Conservation (phyloP, 257 asterid species). For the Solanum chiquidenum region DNA sequence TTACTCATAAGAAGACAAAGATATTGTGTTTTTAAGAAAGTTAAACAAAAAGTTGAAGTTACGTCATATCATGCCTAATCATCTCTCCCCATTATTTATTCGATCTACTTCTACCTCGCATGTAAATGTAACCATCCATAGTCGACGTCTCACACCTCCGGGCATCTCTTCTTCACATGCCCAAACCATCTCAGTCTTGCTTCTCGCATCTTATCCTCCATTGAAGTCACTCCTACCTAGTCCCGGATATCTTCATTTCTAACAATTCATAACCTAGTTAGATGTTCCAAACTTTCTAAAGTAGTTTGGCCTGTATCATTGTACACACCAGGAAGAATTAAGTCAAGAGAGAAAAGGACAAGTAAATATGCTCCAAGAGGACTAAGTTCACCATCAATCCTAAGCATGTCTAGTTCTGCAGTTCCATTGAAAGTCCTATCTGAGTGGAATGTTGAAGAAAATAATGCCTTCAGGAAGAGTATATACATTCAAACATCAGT, state of each 20-base stretch:
- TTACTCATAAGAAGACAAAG: too few relatives aligned
- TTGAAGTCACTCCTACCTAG: neutral
- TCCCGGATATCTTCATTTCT: neutral
- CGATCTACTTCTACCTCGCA: neutral
- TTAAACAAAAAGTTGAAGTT: neutral
- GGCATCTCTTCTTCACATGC: neutral
- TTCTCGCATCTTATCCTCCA: neutral
- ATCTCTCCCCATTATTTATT: neutral
- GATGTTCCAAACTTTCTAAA: neutral
- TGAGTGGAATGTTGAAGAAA: neutral
- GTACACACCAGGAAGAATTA: neutral
- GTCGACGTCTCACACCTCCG: neutral
- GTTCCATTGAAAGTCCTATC: neutral
- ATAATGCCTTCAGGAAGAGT: neutral
- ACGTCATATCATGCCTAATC: neutral
- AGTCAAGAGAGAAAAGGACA: neutral
- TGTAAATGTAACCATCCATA: neutral
- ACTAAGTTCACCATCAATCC: neutral
- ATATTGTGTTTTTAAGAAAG: too few relatives aligned
- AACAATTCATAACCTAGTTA: neutral
- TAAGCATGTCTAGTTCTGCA: neutral
- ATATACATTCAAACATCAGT: neutral
- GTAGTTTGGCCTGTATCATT: neutral
- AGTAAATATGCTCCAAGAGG: neutral
- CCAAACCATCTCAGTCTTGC: too few relatives aligned